Evolutionary conservation across 768 basidiomycete genomes (phyloP).

Genomic region (Lentinula aciculospora): DNA sequence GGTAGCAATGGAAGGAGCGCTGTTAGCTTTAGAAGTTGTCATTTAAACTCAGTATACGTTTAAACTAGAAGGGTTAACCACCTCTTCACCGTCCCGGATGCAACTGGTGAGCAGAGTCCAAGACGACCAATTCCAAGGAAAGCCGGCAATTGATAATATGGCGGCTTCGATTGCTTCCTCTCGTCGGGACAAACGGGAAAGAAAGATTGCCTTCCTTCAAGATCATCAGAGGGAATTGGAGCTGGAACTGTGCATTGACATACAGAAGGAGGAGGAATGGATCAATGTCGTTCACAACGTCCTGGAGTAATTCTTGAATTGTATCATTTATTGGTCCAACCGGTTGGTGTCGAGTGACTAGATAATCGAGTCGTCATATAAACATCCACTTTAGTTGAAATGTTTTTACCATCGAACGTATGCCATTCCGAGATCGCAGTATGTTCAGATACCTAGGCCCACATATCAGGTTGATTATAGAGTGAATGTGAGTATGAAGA

Average conservation of each 20-base stretch:
- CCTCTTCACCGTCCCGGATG: conserved; percentile 83
- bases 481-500: conserved; percentile 11
- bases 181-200: conserved; percentile 71
- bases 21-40: conserved; percentile 30
- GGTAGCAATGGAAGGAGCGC: conserved; percentile 44
- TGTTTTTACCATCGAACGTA: conserved; percentile 62
- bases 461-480: not conserved
- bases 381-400: not conserved
- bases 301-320: conserved; percentile 52
- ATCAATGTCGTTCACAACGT: conserved; percentile 55
- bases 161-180: conserved; percentile 83
- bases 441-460: conserved; percentile 71
- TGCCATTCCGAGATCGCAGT: conserved; percentile 82
- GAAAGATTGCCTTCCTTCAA: conserved; percentile 74
- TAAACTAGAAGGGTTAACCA: conserved; percentile 22
- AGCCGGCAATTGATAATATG: conserved; percentile 67
- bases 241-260: conserved; percentile 1
- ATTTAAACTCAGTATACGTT: not conserved
- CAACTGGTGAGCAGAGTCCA: conserved; percentile 82
- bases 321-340: conserved; percentile 58
- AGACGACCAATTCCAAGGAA: conserved; percentile 94
- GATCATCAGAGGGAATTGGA: conserved; percentile 6
- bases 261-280: conserved; percentile 86
- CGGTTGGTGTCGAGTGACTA: conserved; percentile 69
- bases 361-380: conserved; percentile 3